These are phyloP conservation scores for Rosa chinensis DNA, from an alignment of 306 rosid genomes.

Conservation along the genomic window DNA sequence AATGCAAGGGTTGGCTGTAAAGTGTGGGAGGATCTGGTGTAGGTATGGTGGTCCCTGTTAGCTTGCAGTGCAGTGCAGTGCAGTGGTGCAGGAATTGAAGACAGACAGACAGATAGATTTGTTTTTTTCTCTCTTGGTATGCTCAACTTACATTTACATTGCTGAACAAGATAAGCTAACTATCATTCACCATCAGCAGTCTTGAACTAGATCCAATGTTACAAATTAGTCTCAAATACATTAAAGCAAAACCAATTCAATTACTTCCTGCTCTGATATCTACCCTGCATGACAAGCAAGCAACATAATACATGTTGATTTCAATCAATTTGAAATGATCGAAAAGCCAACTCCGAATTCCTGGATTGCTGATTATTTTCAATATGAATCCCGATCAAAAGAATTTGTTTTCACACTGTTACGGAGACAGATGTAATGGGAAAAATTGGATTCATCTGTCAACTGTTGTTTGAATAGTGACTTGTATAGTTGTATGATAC, in stretches of 20 bases:
- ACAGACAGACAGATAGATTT: not conserved
- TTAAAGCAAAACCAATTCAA: not conserved
- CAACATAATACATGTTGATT: not conserved
- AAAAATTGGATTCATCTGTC: not conserved
- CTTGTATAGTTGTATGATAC: not conserved
- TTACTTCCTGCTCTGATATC: not conserved
- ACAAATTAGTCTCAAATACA: not conserved
- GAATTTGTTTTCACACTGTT: not conserved
- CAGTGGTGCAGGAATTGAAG: slow-evolving; percentile 16
- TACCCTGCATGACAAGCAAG: not conserved
- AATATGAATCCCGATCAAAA: not conserved
- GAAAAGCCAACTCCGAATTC: not conserved
- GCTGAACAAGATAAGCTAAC: slow-evolving; percentile 5
- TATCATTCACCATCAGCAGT: slow-evolving; percentile 4
- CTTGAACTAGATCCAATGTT: slow-evolving; percentile 1
- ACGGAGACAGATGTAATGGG: not conserved
- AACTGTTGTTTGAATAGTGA: not conserved
- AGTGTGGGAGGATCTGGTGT: slow-evolving; percentile 16
- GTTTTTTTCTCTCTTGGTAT: slow-evolving; percentile 28
- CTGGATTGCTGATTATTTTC: not conserved
- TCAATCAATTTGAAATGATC: not conserved
- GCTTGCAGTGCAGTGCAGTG: slow-evolving; percentile 13
- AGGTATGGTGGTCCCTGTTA: slow-evolving; percentile 21
- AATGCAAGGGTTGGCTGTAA: slow-evolving; percentile 15
- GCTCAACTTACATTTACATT: slow-evolving; percentile 31